Base-by-base conservation (phyloP, 805 yeast genomes). In the Barnettozyma wickerhamii region DNA sequence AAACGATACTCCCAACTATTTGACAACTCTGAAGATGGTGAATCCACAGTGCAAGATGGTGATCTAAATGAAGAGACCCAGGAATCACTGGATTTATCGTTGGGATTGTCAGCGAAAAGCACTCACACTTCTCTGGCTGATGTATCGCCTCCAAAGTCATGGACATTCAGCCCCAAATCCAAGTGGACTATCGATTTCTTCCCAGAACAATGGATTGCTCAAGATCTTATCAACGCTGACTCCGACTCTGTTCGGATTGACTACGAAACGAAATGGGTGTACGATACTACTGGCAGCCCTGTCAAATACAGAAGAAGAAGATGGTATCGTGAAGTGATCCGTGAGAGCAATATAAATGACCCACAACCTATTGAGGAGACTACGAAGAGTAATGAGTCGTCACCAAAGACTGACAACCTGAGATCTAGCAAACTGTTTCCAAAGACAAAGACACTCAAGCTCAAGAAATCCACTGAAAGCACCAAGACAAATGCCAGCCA, bases 231-330 rank as follows among this genome's bases (percentile, higher is more conserved):
- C 12, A 43, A 52, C 21, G 24, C 27, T 4, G 32, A 38, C 6
- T 17, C 31, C 19, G 81, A 75, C 42, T 60, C 76, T 33, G 77
- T 82, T 13, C 70, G 68, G 17, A 68, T 84, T 17, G 95, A 87
- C 61, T 66, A 74, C 21, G 89, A 79, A 41, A 84, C 83, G 30
- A 87, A 87, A 59, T 87, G 95, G 95, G 91, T 85, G 15, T 87
- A 87, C 58, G 95, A 87, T 58, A 55, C 41, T 17, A 58, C 34
- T 4, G 37, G 35, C 10, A 42, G 35, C 4, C 53, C 61, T 29
- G 62, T 62, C 4, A 50, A 62, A 31, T 73, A 66, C 53, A 66
- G 90, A 49, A 68, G 91, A 54, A 68, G 91, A 53, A 69, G 88
- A 58, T 83, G 90, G 90, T 62, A 75, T 3, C 61, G 86, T 39